These are phyloP conservation scores for Trypanosoma platydactyli DNA, from an alignment of 208 protist species.

Conservation along the genomic window DNA sequence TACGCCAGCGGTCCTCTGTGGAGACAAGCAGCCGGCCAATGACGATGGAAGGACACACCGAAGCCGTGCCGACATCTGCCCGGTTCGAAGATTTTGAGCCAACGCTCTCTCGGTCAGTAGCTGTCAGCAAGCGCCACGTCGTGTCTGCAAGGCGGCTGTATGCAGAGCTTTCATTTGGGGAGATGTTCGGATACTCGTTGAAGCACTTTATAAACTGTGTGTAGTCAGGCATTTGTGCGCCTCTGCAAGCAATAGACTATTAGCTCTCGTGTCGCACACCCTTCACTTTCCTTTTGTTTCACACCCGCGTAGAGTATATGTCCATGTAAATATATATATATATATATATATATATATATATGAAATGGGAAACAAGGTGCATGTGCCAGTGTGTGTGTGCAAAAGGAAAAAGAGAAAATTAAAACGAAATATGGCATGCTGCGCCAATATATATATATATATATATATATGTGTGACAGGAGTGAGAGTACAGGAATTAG, in stretches of 20 bases:
- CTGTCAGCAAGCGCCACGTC: constrained; percentile 62
- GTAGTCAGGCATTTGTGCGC: constrained; percentile 63
- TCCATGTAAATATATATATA: too few species aligned
- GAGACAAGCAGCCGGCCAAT: constrained; percentile 77
- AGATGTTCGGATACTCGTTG: constrained; percentile 60
- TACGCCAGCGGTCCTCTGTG: constrained; percentile 82
- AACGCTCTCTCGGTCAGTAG: constrained; percentile 42
- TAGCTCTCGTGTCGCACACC: neutral
- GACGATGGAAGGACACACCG: constrained; percentile 36
- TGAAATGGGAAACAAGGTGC: neutral
- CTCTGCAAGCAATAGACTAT: neutral
- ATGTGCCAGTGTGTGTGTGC: neutral
- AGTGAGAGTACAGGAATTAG: too few species aligned
- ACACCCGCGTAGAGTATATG: too few species aligned
- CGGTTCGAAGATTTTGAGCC: constrained; percentile 15
- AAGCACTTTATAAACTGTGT: constrained; percentile 81
- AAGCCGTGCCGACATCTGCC: neutral
- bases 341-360: neutral
- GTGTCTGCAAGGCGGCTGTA: constrained; percentile 61
- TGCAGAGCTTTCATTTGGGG: constrained; percentile 30
- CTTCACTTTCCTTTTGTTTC: constrained; percentile 2
- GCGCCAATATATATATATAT: too few species aligned
- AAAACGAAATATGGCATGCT: too few species aligned
- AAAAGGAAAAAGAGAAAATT: neutral
- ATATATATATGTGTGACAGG: too few species aligned